Conservation (phyloP, 2,329 filamentous ascomycete genomes). For the Botryotinia globosa region DNA sequence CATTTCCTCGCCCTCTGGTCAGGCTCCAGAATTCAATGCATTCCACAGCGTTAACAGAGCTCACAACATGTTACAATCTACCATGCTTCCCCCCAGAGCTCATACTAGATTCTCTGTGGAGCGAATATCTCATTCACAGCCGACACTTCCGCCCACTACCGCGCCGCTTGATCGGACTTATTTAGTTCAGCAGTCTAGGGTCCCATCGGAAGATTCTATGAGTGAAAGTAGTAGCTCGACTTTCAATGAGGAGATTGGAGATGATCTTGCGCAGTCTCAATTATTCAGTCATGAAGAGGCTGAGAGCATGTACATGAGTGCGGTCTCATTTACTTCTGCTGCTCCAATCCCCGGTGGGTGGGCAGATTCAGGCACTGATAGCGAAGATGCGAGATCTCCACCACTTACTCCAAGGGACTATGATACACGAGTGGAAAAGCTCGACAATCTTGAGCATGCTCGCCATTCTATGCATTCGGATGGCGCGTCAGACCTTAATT, state of each 20-base stretch:
- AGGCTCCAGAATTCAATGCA: background rate
- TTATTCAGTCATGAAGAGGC: slow-evolving; percentile 77
- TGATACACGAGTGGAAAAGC: slow-evolving; percentile 16
- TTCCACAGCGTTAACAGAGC: background rate
- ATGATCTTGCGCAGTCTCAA: slow-evolving; percentile 62
- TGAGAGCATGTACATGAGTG: slow-evolving; percentile 84
- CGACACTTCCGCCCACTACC: slow-evolving; percentile 22
- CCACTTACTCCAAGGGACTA: slow-evolving; percentile 28
- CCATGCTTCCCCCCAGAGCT: slow-evolving; percentile 30
- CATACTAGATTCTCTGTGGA: slow-evolving; percentile 32
- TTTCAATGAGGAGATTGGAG: slow-evolving; percentile 31
- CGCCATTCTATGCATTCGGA: slow-evolving; percentile 18
- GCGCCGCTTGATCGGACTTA: background rate
- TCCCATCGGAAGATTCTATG: background rate
- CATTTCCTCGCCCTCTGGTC: slow-evolving; percentile 33
- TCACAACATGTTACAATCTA: slow-evolving; percentile 31
- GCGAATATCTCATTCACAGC: slow-evolving; percentile 36
- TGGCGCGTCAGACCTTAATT: background rate
- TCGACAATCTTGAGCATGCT: slow-evolving; percentile 34
- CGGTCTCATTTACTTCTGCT: slow-evolving; percentile 50
- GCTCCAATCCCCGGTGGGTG: slow-evolving; percentile 33
- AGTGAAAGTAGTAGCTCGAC: slow-evolving; percentile 18
- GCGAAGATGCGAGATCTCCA: slow-evolving; percentile 22
- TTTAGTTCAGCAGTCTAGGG: background rate
- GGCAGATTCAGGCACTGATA: slow-evolving; percentile 28